phyloP scores from a whole-genome alignment of 257 asterid species.

The Capsicum rhomboideum region DNA sequence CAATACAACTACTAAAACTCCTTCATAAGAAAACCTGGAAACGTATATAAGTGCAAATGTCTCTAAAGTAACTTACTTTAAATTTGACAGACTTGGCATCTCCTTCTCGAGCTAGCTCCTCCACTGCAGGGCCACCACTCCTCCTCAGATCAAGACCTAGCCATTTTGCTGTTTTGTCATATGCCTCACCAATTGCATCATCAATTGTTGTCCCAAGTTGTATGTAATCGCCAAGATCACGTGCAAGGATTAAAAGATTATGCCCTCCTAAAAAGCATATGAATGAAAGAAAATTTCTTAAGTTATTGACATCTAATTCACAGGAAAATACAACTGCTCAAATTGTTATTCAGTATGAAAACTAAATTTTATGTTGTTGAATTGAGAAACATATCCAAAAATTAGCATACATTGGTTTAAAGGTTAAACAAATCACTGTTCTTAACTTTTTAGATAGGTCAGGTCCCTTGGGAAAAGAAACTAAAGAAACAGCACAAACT shows the following conservation, averaged over 20 bases:
- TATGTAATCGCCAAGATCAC: constrained; percentile 83
- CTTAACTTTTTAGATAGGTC: neutral
- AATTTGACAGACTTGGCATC: constrained; percentile 58
- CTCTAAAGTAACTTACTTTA: constrained; percentile 40
- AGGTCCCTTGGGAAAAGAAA: neutral
- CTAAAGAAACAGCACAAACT: neutral
- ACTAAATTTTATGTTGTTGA: neutral
- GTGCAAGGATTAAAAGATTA: constrained; percentile 89
- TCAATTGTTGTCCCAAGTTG: constrained; percentile 95
- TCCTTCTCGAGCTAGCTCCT: constrained; percentile 91
- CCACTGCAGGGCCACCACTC: constrained; percentile 99
- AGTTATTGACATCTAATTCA: neutral
- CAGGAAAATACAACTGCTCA: neutral
- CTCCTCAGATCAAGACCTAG: constrained; percentile 96
- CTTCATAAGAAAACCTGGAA: neutral
- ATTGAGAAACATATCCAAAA: neutral
- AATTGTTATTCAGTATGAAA: neutral
- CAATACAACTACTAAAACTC: neutral
- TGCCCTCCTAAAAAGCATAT: constrained; percentile 69
- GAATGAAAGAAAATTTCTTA: constrained; percentile 2
- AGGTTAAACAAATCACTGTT: neutral
- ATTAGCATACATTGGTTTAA: neutral
- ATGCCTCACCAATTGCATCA: constrained; percentile 99
- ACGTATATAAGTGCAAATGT: neutral
- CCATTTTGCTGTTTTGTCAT: constrained; percentile 97